Evolutionary conservation across 2,329 filamentous ascomycete genomes (phyloP), one percentile per base, ranked within the genome.

Genomic region (Trichoderma aggressivum): DNA sequence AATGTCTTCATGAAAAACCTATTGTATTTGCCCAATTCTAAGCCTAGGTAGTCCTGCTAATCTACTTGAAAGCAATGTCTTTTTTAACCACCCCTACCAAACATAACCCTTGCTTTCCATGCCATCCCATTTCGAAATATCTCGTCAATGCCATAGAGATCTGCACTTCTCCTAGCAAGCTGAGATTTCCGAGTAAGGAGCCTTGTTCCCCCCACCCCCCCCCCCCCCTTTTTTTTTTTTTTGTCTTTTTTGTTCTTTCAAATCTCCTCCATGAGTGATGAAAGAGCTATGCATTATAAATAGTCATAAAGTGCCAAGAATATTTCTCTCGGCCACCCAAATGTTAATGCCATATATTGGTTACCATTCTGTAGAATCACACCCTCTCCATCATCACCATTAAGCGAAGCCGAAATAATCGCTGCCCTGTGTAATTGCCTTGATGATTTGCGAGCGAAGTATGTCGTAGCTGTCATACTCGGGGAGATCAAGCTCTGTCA

Each of bases 351-450:
- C 21, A 30, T 47, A 43, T n/a, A 55, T 30, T 7, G 36, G 24
- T 50, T 18, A 21, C 59, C 36, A 56, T 56, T 59, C 36, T 26
- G 32, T 28, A 21, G 21, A 39, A 36, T 21, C 39, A 36, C 56
- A 55, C 47, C 24, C 14, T 34, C 43, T n/a, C 47, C 50, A 10
- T 10, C 26, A 26, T 47, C 21, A 16, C 21, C 32, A 56, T 86
- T 91, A 98, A 77, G 96, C 95, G 82, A 99, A 98, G 73, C 96
- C 96, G 81, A 99, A 99, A 81, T 92, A 98, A 81, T 98, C 95
- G 84, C 94, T 96, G 76, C 96, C 96, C 75, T 94, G 91, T n/a
- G 96, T 99, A 82, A 99, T 98, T 74, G 96, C 96, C 76, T 94
- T 98, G 81, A 97, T 91, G 72, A 99, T 84, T 79, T 96, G 94